phyloP scores from a whole-genome alignment of 2,329 filamentous ascomycete genomes.

The Aspergillus brasiliensis region DNA sequence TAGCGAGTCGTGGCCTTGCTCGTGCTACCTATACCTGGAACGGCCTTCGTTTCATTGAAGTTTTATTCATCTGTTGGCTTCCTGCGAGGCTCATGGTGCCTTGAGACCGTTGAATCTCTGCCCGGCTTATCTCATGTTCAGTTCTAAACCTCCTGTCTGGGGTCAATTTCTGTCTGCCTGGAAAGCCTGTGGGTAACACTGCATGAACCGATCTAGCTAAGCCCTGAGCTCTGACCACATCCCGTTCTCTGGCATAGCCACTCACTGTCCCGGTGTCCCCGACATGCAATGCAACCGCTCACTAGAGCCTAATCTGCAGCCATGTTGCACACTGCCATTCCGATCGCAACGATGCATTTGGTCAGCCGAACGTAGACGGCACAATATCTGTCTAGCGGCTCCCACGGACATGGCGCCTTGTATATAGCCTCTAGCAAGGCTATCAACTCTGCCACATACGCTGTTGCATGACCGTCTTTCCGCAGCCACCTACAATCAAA shows the following conservation, averaged over 20 bases:
- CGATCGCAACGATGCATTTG: background rate
- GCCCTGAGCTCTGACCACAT: conserved; percentile 5
- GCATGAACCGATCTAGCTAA: background rate
- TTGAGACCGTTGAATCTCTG: background rate
- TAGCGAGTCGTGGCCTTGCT: background rate
- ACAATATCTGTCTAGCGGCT: background rate
- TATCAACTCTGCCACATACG: background rate
- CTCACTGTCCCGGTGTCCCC: background rate
- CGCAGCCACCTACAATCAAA: background rate
- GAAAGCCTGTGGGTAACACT: background rate
- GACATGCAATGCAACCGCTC: background rate
- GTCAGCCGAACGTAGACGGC: background rate
- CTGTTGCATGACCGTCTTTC: background rate
- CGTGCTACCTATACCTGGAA: background rate
- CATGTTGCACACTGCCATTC: conserved; percentile 20
- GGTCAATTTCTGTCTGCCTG: background rate
- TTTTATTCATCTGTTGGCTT: background rate
- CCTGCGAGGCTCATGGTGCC: background rate
- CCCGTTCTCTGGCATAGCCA: background rate
- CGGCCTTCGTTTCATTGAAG: background rate
- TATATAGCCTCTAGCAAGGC: background rate
- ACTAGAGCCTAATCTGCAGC: background rate
- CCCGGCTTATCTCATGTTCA: background rate
- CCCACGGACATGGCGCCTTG: background rate
- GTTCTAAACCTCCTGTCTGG: background rate